Evolutionary conservation across 192 early-diverging fungal species (phyloP), one percentile per base, ranked within the genome.

Genomic region (Linnemannia exigua): DNA sequence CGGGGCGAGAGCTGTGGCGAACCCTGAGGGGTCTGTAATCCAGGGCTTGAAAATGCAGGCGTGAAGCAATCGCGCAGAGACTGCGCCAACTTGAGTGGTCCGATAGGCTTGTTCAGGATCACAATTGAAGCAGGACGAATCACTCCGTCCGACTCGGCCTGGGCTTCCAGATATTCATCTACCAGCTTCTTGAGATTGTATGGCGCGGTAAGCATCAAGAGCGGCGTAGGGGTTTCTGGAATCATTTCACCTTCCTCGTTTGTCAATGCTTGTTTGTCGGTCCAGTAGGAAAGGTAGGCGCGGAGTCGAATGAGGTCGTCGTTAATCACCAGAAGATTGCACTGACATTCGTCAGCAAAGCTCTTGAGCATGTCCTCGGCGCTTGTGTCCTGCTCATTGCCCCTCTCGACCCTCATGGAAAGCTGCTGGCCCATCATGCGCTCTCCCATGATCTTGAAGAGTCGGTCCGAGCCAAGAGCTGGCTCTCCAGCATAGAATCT

Each of bases 61-160:
- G 78, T 86, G 31, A 86, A 86, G 63, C 84, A 86, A 28, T 86
- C 84, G 33, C 84, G 84, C 52, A 86, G 74, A 50, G 78, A 86
- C 41, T 86, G 84, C 35, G 54, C 37, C 66, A 86, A 31, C 63
- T 86, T 86, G 36, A 86, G 41, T 3, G 84, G 84, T 25, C 84
- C 84, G 47, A 86, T 74, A 25, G 84, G 84, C 33, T 86, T 86
- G 70, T 48, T 76, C 70, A 86, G 73, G 66, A 86, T 79, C 36
- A 86, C 79, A 28, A 86, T 67, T 17, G 47, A 77, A 12, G 84
- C 78, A 11, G 77, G 84, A 11, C 84, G 77, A 33, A 80, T 79
- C 2, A 61, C 72, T 22, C 74, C 51, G 5, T 38, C 68, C n/a
- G 44, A 36, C 3, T 86, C 84, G 3, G 76, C 75, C 61, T 76